Conservation (phyloP, 495 filamentous ascomycete genomes). For the Chaetomidium leptoderma region DNA sequence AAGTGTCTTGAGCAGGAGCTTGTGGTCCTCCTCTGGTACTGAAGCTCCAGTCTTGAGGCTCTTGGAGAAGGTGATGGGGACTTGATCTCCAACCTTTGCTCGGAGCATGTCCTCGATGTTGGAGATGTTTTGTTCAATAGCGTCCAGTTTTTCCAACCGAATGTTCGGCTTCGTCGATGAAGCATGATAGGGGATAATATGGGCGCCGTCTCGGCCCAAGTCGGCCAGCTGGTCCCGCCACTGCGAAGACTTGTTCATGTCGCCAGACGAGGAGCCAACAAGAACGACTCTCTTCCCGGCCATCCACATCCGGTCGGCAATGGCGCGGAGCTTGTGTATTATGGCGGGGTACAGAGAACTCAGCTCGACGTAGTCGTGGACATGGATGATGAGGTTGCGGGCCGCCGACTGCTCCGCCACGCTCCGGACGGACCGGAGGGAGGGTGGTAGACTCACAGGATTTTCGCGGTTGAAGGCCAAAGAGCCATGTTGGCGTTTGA, state of each 20-base stretch:
- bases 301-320: conserved; percentile 64
- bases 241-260: conserved; percentile 29
- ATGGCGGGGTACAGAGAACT: conserved; percentile 58
- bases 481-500: no score
- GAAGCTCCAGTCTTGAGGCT: conserved; percentile 17
- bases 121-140: conserved; percentile 36
- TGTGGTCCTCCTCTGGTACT: conserved; percentile 2
- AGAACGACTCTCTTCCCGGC: conserved; percentile 67
- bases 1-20: conserved; percentile 4
- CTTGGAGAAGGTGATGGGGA: conserved; percentile 19
- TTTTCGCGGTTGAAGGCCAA: no score
- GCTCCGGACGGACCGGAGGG: background rate
- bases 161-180: background rate
- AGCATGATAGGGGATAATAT: conserved; percentile 32
- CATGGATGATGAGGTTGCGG: conserved; percentile 58
- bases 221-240: conserved; percentile 33
- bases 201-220: conserved; percentile 30
- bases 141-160: conserved; percentile 27
- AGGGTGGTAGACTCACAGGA: no score
- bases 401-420: background rate
- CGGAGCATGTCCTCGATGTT: conserved; percentile 42
- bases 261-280: conserved; percentile 60
- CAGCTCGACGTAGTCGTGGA: conserved; percentile 78
- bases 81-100: conserved; percentile 21
- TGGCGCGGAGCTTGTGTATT: conserved; percentile 59